Evolutionary conservation across 2,329 filamentous ascomycete genomes (phyloP).

Genomic region (Colletotrichum salicis): DNA sequence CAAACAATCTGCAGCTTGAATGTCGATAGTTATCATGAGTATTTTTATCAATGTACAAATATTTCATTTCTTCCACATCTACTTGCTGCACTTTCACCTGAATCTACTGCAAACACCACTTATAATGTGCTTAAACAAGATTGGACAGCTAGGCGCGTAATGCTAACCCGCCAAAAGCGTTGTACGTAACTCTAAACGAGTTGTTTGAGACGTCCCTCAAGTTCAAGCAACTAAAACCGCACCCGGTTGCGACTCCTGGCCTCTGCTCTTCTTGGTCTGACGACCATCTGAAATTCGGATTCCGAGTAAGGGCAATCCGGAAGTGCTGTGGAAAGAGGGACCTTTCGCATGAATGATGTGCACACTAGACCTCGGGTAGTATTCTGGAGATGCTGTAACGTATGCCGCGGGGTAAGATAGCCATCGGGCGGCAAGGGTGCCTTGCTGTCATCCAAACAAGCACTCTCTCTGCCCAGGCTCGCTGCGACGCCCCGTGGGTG

Average conservation of each 20-base stretch:
- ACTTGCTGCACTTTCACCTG: too few species aligned
- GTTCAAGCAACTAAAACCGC: neutral
- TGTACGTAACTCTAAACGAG: neutral
- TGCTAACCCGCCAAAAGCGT: neutral
- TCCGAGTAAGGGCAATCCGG: neutral
- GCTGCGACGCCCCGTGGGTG: neutral
- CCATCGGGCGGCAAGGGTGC: constrained; percentile 23
- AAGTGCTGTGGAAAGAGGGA: neutral
- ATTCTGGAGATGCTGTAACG: constrained; percentile 11
- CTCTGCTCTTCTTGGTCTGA: too few species aligned
- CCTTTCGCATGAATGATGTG: neutral
- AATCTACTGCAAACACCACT: too few species aligned
- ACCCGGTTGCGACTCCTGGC: too few species aligned
- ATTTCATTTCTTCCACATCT: neutral
- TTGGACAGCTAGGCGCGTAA: neutral
- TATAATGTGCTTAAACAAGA: too few species aligned
- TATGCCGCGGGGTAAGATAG: constrained; percentile 21
- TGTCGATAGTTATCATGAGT: constrained; percentile 15
- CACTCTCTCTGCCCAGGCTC: neutral
- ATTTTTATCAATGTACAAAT: constrained; percentile 26
- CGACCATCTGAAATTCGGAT: neutral
- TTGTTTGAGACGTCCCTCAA: neutral
- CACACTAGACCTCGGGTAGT: constrained; percentile 19
- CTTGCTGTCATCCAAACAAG: constrained; percentile 31
- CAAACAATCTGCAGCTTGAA: constrained; percentile 15